Percentiles rank a stretch among this genome's conserved stretches.
These are phyloP conservation scores for Mycosarcoma mackinlayi DNA, from an alignment of 1,284 basidiomycete species.

Conservation along the genomic window DNA sequence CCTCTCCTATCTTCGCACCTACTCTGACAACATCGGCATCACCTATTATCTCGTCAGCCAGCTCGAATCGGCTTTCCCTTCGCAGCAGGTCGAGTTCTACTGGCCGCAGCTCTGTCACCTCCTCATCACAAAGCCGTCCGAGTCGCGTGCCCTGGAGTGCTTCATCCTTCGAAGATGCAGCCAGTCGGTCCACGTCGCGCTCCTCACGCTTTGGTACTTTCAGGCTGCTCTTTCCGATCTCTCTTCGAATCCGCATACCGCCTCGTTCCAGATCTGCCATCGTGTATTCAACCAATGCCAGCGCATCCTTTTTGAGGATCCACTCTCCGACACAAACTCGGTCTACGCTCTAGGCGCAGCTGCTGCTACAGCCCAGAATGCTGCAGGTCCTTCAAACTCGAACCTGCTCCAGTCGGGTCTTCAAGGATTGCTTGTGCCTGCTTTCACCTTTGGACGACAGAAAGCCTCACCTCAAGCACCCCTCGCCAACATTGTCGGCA, in stretches of 20 bases:
- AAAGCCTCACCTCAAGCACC: conserved; percentile 56
- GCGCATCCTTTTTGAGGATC: conserved; percentile 94
- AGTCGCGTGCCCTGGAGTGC: conserved; percentile 63
- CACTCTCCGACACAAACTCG: conserved; percentile 42
- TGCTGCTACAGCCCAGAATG: conserved; percentile 9
- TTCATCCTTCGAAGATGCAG: conserved; percentile 64
- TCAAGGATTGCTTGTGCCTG: conserved; percentile 63
- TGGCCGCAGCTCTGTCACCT: conserved; percentile 67
- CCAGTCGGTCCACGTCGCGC: conserved; percentile 64
- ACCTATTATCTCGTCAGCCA: conserved; percentile 65
- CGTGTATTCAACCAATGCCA: conserved; percentile 91
- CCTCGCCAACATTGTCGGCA: conserved; percentile 82
- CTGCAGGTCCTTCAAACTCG: conserved; percentile 30
- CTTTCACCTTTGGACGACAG: conserved; percentile 20
- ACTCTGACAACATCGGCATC: conserved; percentile 67
- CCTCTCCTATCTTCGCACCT: conserved; percentile 64
- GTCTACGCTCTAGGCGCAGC: conserved; percentile 32
- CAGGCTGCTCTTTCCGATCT: conserved; percentile 66
- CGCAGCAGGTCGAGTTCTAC: conserved; percentile 65
- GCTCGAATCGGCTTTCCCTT: conserved; percentile 56
- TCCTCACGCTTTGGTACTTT: conserved; percentile 67
- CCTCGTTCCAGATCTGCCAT: conserved; percentile 90
- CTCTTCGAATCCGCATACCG: conserved; percentile 73
- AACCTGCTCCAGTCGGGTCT: conserved; percentile 26
- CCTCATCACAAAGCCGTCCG: conserved; percentile 62